These are phyloP conservation scores for Colletotrichum sp. DNA, from an alignment of 2,329 filamentous ascomycete genomes.

Conservation along the genomic window DNA sequence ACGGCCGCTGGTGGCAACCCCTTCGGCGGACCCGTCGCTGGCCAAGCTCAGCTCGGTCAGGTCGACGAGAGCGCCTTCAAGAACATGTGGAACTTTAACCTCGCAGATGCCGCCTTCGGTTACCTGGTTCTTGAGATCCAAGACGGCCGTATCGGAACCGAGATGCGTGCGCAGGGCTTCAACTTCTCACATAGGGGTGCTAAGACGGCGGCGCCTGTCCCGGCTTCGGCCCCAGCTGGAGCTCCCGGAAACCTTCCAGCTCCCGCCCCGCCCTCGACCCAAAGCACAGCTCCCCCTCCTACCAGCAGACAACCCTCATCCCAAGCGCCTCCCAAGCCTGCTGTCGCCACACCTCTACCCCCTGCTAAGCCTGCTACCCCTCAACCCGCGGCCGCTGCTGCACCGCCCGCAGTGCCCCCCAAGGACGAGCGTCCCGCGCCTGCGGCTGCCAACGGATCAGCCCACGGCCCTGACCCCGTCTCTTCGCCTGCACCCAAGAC, in stretches of 20 bases:
- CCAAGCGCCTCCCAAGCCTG: constrained; percentile 46
- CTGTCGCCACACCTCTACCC: constrained; percentile 39
- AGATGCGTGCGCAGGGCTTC: constrained; percentile 98
- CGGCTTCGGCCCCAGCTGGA: constrained; percentile 34
- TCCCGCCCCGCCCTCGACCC: constrained; percentile 40
- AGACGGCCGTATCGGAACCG: constrained; percentile 92
- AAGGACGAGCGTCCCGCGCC: constrained; percentile 57
- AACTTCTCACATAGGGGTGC: constrained; percentile 96
- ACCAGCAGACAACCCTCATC: constrained; percentile 39
- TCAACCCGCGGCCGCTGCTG: constrained; percentile 51
- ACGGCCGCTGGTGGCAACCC: constrained; percentile 96
- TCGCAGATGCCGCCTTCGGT: constrained; percentile 96
- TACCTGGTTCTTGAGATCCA: constrained; percentile 96
- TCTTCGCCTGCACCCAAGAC: constrained; percentile 67
- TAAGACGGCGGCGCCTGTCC: constrained; percentile 62
- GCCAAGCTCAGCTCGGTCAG: constrained; percentile 77
- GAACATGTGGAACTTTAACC: constrained; percentile 99
- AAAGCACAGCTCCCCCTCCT: constrained; percentile 36
- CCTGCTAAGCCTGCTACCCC: constrained; percentile 49
- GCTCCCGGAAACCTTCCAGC: constrained; percentile 37
- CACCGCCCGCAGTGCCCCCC: constrained; percentile 56
- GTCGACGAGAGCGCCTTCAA: constrained; percentile 99
- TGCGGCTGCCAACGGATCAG: constrained; percentile 56
- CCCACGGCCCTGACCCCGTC: constrained; percentile 55
- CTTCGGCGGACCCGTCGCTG: constrained; percentile 85